These are phyloP conservation scores for Aegilops bicornis DNA, from an alignment of 176 grass and related monocot species.

Conservation along the genomic window DNA sequence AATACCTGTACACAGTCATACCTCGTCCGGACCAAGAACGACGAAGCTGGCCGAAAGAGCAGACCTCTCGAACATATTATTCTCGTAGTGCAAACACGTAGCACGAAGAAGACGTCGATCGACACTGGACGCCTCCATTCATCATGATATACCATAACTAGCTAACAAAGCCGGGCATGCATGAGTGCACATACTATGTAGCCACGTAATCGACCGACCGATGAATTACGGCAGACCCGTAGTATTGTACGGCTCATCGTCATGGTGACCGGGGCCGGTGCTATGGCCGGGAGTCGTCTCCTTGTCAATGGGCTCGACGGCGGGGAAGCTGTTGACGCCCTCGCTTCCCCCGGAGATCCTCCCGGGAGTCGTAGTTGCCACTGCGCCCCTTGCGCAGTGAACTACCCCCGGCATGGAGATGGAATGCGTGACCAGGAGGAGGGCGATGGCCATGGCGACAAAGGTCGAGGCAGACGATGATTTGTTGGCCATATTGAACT, in stretches of 20 bases:
- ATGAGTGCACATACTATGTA: too few relatives aligned
- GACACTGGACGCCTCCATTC: neutral
- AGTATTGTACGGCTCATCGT: neutral
- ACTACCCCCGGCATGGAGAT: neutral
- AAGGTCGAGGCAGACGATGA: neutral
- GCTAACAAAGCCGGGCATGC: too few relatives aligned
- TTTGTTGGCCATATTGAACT: neutral
- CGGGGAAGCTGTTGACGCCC: too few relatives aligned
- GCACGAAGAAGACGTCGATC: neutral
- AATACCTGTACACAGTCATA: neutral
- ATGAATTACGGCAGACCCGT: neutral
- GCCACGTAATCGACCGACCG: neutral
- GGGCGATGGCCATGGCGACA: neutral
- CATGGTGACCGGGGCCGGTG: neutral
- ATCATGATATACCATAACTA: neutral
- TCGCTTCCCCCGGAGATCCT: neutral
- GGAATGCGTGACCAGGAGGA: neutral
- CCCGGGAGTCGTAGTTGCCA: neutral
- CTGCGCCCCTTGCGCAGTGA: neutral
- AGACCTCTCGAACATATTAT: neutral
- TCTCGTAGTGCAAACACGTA: neutral
- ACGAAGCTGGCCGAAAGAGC: neutral
- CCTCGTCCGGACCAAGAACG: neutral
- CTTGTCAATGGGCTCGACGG: neutral
- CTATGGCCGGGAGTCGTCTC: neutral